A percentile compares a stretch with the other conserved stretches of the same genome.
These are phyloP conservation scores for Darksidea phi DNA, from an alignment of 495 filamentous ascomycete species.

Conservation along the genomic window DNA sequence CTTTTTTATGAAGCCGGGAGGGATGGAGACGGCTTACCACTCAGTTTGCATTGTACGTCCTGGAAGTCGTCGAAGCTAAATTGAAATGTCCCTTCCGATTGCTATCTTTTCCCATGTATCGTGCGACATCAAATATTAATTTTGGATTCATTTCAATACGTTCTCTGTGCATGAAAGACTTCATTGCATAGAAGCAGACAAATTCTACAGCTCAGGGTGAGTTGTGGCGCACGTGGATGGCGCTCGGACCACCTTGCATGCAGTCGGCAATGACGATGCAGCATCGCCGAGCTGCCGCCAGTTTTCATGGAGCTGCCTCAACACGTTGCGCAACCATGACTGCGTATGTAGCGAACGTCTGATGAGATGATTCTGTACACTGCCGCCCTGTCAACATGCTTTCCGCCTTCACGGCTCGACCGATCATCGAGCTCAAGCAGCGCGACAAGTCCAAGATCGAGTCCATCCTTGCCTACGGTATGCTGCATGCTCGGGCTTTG, in stretches of 20 bases:
- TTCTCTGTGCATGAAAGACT: too few species aligned
- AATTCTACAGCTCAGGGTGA: too few species aligned
- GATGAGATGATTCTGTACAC: neutral
- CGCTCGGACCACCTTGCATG: neutral
- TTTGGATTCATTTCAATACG: too few species aligned
- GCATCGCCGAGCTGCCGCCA: neutral
- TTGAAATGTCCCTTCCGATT: neutral
- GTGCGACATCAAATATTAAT: too few species aligned
- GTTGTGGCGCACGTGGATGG: neutral
- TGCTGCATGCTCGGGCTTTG: conserved; percentile 10
- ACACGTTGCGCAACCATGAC: neutral
- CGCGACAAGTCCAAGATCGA: conserved; percentile 96
- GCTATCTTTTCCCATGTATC: neutral
- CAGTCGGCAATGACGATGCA: conserved; percentile 6
- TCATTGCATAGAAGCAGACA: too few species aligned
- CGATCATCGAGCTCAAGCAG: conserved; percentile 92
- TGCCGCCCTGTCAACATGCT: conserved; percentile 62
- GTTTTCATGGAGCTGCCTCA: conserved; percentile 4
- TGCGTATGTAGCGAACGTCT: conserved; percentile 1
- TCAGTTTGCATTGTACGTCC: neutral
- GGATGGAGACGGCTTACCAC: neutral
- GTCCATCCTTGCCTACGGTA: conserved; percentile 85
- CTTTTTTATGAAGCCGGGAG: neutral
- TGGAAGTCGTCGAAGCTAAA: neutral
- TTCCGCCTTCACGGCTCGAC: conserved; percentile 93